phyloP scores from a whole-genome alignment of 768 basidiomycete genomes.

The Rhodotorula toruloides region DNA sequence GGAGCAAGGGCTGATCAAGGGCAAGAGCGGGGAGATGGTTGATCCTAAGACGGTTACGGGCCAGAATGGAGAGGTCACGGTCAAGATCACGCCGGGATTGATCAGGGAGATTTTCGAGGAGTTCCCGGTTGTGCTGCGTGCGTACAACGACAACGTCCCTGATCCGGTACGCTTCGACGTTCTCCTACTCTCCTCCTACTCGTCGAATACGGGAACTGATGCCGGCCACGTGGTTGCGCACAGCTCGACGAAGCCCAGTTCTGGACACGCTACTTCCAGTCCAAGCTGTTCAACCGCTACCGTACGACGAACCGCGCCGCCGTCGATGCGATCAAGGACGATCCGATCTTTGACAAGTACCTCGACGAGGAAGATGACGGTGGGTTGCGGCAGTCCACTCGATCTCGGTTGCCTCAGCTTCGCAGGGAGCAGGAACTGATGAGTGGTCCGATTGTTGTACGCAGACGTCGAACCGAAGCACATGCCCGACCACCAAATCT shows the following conservation, averaged over 20 bases:
- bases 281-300: conserved; percentile 89
- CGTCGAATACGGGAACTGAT: background rate
- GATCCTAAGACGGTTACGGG: conserved; percentile 81
- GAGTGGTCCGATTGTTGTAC: conserved; percentile 46
- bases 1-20: conserved; percentile 45
- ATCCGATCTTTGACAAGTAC: conserved; percentile 91
- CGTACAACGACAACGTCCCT: conserved; percentile 88
- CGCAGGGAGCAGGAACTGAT: background rate
- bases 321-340: conserved; percentile 73
- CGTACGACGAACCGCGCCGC: conserved; percentile 80
- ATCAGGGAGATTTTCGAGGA: conserved; percentile 96
- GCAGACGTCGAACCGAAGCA: conserved; percentile 63
- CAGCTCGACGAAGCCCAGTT: conserved; percentile 87
- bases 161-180: conserved; percentile 56
- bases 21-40: conserved; percentile 77
- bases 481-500: conserved; percentile 55
- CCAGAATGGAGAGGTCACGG: conserved; percentile 78
- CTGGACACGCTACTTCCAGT: conserved; percentile 95
- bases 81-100: conserved; percentile 81
- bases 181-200: background rate
- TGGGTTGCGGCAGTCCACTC: conserved; percentile 48
- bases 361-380: conserved; percentile 94
- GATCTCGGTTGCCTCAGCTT: background rate
- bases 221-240: background rate
- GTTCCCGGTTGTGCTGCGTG: conserved; percentile 88